A percentile compares a stretch with the other conserved stretches of the same genome.
These are phyloP conservation scores for Aspergillus quadrilineatus DNA, from an alignment of 2,329 filamentous ascomycete genomes.

Conservation along the genomic window DNA sequence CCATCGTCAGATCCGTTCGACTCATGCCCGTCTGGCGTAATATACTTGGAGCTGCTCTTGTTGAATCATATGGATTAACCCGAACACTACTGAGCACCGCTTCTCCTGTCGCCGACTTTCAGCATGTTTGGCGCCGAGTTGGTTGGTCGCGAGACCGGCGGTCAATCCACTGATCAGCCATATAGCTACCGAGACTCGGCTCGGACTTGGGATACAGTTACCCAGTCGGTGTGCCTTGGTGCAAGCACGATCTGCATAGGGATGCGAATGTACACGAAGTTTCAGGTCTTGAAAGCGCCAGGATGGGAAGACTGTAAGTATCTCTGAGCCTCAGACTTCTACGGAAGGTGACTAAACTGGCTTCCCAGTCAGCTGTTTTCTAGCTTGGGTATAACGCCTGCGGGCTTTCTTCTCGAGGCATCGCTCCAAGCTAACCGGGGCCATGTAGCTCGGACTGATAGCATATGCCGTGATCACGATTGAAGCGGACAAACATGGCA, in stretches of 20 bases:
- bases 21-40: neutral
- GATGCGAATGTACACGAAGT: conserved; percentile 28
- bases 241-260: conserved; percentile 21
- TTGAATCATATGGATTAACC: neutral
- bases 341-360: conserved; percentile 1
- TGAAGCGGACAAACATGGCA: conserved; percentile 22
- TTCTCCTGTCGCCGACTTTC: neutral
- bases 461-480: conserved; percentile 24
- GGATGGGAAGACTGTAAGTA: conserved; percentile 26
- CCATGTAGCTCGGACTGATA: conserved; percentile 24
- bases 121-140: neutral
- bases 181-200: conserved; percentile 15
- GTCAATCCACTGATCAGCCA: neutral
- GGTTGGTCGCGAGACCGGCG: neutral
- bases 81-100: neutral
- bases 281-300: conserved; percentile 25
- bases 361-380: conserved; percentile 18
- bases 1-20: neutral
- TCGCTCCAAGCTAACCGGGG: neutral
- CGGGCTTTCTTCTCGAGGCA: neutral
- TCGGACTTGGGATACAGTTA: conserved; percentile 21
- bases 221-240: conserved; percentile 19
- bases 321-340: neutral
- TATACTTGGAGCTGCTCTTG: neutral
- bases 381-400: conserved; percentile 21